phyloP scores from a whole-genome alignment of 1,284 basidiomycete genomes.

The Malassezia sp. region DNA sequence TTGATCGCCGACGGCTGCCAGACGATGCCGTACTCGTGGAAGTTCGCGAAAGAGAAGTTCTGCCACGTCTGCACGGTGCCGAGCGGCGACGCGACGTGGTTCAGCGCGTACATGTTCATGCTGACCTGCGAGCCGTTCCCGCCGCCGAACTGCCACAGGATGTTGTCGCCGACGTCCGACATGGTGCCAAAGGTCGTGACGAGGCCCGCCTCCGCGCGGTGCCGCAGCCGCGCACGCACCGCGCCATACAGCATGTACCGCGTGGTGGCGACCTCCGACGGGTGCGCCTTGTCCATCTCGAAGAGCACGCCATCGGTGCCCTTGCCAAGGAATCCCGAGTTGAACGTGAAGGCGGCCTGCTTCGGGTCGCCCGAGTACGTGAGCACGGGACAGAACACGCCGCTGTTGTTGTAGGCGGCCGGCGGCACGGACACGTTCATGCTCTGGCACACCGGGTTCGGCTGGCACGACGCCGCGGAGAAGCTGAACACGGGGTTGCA shows the following conservation, averaged over 20 bases:
- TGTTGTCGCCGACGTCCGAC: conserved; percentile 30
- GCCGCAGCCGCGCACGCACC: conserved; percentile 27
- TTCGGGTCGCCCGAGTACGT: conserved; percentile 31
- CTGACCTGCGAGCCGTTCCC: conserved; percentile 12
- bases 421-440: conserved; percentile 23
- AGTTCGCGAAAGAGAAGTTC: conserved; percentile 20
- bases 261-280: conserved; percentile 35
- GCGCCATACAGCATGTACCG: conserved; percentile 38
- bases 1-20: conserved; percentile 30
- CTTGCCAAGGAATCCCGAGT: conserved; percentile 28
- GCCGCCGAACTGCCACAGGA: conserved; percentile 32
- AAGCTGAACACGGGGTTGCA: conserved; percentile 31
- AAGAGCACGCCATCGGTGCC: conserved; percentile 37
- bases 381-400: conserved; percentile 32
- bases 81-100: conserved; percentile 6
- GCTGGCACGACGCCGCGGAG: conserved; percentile 26
- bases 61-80: conserved; percentile 1
- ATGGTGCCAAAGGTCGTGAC: conserved; percentile 35
- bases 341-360: conserved; percentile 28
- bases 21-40: conserved; percentile 33
- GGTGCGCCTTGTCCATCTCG: conserved; percentile 22
- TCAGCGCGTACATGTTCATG: conserved; percentile 31
- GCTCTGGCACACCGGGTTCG: conserved; percentile 31
- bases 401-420: conserved; percentile 23
- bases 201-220: conserved; percentile 27